Evolutionary conservation across 768 basidiomycete species (phyloP), one percentile per base, ranked within the genome.

Genomic region (Strobilomyces echinocephalus): DNA sequence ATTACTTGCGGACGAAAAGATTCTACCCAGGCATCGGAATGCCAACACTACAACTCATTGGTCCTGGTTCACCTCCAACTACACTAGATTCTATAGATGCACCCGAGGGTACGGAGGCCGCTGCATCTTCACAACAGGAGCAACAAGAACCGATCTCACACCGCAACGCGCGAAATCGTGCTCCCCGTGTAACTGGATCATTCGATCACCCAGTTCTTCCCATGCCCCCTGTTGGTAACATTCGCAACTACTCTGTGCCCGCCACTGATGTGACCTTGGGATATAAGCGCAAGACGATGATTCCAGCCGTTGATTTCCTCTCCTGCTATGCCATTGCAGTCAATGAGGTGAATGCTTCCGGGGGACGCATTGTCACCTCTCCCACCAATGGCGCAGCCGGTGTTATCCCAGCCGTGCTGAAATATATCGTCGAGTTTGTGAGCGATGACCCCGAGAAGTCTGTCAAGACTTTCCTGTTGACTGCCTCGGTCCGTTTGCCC

Each of bases 341-440:
- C 12, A 95, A 95, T 63, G 95, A 97, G 68, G 93, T 95, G 12
- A 97, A 95, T 63, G 94, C 94, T 5, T 79, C 83, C 30, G 94
- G 95, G 0, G 95, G 95, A 0, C 79, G 95, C 31, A 95, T 98
- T 49, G 95, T 98, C 43, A 97, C 95, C 2, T 89, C 90, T 6
- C 95, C 91, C 3, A 95, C 94, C 7, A 94, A 94, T 64, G 95
- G 95, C 41, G 92, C 94, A 0, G 88, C 88, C 10, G 95, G 95
- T 8, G 88, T 97, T 41, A 95, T 97, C 49, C 95, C 95, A 20
- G 87, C 87, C 9, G 90, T 92, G 20, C 72, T 95, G 55, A 97
- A 97, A 69, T 94, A 94, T 62, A 84, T 94, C 46, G 69, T 87
- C 31, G 92, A 94, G 80, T 97, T 97, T 69, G 81, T 95, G 51